Base-by-base conservation (phyloP, 2,329 filamentous ascomycete genomes). In the Pseudocercospora cruenta region DNA sequence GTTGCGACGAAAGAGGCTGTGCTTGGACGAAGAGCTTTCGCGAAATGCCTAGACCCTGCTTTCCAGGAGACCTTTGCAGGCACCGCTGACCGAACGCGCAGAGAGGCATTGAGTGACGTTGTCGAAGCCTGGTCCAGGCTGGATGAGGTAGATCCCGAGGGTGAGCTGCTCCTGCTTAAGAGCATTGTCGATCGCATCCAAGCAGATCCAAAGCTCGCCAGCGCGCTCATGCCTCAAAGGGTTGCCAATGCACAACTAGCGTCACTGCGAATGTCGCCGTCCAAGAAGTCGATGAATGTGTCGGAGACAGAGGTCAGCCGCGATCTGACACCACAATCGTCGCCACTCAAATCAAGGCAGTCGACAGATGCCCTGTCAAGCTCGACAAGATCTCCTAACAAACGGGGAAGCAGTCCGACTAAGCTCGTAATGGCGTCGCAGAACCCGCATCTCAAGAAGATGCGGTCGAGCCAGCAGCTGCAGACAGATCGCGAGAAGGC, bases 11-110 rank as follows among this genome's bases (percentile, higher is more conserved):
- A 97, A 78, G 94, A 98, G 77, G 91, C 91, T 0, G 80, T 92
- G 6, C 84, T 97, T 0, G 95, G 94, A 12, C 88, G 92, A 63
- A 88, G 93, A 43, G 86, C 93, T 19, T 97, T 94, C 79, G 88
- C 86, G 73, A 93, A 92, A 77, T 90, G 91, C 3, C 81, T 98
- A 14, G 94, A 97, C 66, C 89, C 92, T 4, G 88, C 91, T 0
- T 89, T 97, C 68, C 90, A 93, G 72, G 93, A 98, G 78, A 84
- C 94, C 1, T 89, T 96, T 74, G 91, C 93, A n/a, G 91, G 94
- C 63, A 97, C 87, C 0, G 85, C 82, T 7, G 74, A 76, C 53
- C 65, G 70, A 33, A 43, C 83, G n/a, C 96, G 95, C 78, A 87
- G 94, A 39, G 93, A 97, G 72, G 93, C 93, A 0, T 85, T 98